A percentile compares a stretch with the other conserved stretches of the same genome.
phyloP scores from a whole-genome alignment of 2,329 filamentous ascomycete species.

The Alternaria novae-zelandiae region DNA sequence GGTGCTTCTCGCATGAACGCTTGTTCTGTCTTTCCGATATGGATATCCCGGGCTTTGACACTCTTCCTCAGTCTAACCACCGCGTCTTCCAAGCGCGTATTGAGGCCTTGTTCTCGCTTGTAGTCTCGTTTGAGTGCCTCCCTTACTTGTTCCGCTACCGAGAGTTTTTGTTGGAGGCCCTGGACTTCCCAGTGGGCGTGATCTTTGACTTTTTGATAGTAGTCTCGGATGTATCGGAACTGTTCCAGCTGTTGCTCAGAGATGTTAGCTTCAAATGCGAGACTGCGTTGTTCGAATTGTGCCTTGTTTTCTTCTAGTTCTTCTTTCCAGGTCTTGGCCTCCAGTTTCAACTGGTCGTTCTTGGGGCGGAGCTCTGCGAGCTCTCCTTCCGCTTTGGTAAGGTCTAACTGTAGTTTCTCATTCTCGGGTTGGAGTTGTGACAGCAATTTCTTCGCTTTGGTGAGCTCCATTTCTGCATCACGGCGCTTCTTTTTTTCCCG shows the following conservation, averaged over 20 bases:
- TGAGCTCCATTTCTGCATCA: not conserved
- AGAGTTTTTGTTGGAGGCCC: slow-evolving; percentile 8
- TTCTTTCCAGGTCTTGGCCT: not conserved
- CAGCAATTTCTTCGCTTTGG: not conserved
- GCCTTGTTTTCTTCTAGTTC: slow-evolving; percentile 2
- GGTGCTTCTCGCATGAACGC: not conserved
- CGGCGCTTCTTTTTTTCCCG: not conserved
- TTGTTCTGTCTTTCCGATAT: not conserved
- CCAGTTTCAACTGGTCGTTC: not conserved
- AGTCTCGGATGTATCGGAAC: slow-evolving; percentile 14
- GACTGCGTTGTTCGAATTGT: not conserved
- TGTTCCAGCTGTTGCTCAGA: slow-evolving; percentile 1
- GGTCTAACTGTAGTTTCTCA: not conserved
- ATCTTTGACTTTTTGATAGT: slow-evolving; percentile 12
- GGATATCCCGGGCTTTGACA: not conserved
- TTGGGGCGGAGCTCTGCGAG: not conserved
- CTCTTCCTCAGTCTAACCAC: not conserved
- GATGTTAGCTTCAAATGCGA: not conserved
- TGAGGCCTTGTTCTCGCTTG: not conserved
- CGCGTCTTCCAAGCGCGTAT: not conserved
- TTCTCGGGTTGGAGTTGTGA: not conserved
- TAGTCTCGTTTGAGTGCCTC: not conserved
- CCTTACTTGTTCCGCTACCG: slow-evolving; percentile 2
- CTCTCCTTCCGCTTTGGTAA: not conserved
- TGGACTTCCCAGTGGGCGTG: slow-evolving; percentile 7